These are phyloP conservation scores for Phallus indusiatus DNA, from an alignment of 768 basidiomycete genomes.

Conservation along the genomic window DNA sequence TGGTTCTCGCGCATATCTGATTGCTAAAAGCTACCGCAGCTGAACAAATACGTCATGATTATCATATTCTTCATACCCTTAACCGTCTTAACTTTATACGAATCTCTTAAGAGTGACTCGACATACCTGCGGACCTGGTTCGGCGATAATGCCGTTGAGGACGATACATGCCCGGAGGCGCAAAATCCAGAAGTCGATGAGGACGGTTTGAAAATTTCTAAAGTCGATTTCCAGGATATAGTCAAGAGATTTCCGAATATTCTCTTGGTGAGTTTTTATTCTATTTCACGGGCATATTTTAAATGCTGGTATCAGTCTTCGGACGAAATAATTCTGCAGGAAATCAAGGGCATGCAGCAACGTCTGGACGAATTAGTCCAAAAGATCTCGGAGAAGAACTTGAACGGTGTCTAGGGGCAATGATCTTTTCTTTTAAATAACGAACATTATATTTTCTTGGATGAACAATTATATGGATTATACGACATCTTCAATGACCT, in stretches of 20 bases:
- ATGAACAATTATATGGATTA: background rate
- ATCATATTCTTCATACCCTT: slow-evolving; percentile 78
- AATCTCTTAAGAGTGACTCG: slow-evolving; percentile 48
- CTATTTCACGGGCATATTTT: slow-evolving; percentile 5
- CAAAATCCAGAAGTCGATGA: slow-evolving; percentile 56
- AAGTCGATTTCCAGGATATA: slow-evolving; percentile 58
- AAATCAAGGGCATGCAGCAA: slow-evolving; percentile 48
- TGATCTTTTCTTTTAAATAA: too few species aligned
- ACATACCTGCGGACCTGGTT: slow-evolving; percentile 67
- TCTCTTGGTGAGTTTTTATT: slow-evolving; percentile 42
- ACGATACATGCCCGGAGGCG: slow-evolving; percentile 40
- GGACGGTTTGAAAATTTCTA: slow-evolving; percentile 59
- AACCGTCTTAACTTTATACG: slow-evolving; percentile 61
- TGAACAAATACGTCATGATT: slow-evolving; percentile 75
- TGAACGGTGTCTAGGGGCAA: background rate
- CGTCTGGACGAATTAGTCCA: slow-evolving; percentile 29
- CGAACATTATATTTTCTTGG: background rate
- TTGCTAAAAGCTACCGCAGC: slow-evolving; percentile 27
- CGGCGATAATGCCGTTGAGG: slow-evolving; percentile 38
- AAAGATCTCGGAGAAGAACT: slow-evolving; percentile 20
- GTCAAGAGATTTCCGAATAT: slow-evolving; percentile 68
- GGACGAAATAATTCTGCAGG: slow-evolving; percentile 56
- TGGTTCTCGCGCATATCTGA: background rate
- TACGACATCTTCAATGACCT: background rate
- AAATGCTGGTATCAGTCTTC: slow-evolving; percentile 41